Conservation (phyloP, 2,329 filamentous ascomycete genomes). For the Rutstroemia sp. region DNA sequence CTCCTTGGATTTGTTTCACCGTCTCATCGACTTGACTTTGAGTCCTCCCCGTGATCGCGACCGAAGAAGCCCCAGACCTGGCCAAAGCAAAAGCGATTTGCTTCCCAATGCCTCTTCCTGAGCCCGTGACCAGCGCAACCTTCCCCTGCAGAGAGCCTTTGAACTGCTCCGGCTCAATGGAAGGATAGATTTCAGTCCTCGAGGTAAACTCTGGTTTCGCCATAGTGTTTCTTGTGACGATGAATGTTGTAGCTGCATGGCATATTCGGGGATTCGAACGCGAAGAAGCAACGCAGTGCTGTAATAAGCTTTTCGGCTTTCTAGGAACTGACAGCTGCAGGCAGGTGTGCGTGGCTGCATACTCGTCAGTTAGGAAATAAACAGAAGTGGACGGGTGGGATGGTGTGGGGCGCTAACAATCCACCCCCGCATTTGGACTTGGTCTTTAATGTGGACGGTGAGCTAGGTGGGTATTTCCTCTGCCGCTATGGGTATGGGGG, state of each 20-base stretch:
- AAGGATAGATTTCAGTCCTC: slow-evolving; percentile 12
- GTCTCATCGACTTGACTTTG: slow-evolving; percentile 12
- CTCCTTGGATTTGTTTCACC: slow-evolving; percentile 7
- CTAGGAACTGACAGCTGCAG: no score
- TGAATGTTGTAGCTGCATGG: neutral
- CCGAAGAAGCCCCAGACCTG: slow-evolving; percentile 12
- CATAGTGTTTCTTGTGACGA: neutral
- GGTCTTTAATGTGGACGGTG: no score
- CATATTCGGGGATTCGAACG: no score
- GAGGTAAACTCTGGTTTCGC: slow-evolving; percentile 13
- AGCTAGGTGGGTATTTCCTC: no score
- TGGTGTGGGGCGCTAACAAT: no score
- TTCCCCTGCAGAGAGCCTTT: slow-evolving; percentile 9
- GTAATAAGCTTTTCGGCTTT: no score
- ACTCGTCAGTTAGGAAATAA: no score
- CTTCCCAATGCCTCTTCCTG: slow-evolving; percentile 15
- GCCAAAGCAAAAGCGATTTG: slow-evolving; percentile 15
- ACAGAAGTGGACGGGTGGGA: no score
- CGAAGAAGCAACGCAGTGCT: no score
- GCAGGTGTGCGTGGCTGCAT: no score
- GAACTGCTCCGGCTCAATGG: slow-evolving; percentile 15
- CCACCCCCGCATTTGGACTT: no score
- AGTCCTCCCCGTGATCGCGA: slow-evolving; percentile 14
- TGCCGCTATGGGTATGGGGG: no score
- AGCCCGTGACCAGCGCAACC: slow-evolving; percentile 17